Conservation (phyloP, 192 early-diverging fungal genomes). For the Dispira simplex region DNA sequence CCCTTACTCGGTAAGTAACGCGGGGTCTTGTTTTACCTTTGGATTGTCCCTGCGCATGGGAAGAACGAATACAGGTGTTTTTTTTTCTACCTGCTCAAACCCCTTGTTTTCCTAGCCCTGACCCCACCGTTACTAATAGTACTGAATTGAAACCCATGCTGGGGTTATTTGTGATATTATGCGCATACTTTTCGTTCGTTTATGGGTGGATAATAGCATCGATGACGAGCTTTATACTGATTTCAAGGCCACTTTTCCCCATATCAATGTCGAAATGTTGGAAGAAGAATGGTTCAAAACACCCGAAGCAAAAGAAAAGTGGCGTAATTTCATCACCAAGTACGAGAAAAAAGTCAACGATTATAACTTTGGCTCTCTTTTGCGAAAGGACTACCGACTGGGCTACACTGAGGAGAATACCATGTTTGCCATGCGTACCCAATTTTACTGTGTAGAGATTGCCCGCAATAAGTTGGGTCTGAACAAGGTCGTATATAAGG, state of each 20-base stretch:
- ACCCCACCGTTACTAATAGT: too few relatives aligned
- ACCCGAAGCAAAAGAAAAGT: conserved; percentile 62
- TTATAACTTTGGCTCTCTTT: conserved; percentile 86
- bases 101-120: too few relatives aligned
- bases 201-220: conserved; percentile 27
- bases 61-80: too few relatives aligned
- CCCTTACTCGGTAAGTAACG: conserved; percentile 49
- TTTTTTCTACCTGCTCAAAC: too few relatives aligned
- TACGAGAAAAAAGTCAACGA: conserved; percentile 80
- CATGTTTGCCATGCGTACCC: conserved; percentile 75
- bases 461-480: conserved; percentile 75
- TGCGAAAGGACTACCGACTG: conserved; percentile 54
- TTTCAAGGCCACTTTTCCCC: conserved; percentile 59
- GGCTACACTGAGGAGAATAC: conserved; percentile 80
- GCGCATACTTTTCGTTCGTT: neutral
- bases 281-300: conserved; percentile 77
- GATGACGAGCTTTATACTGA: conserved; percentile 74
- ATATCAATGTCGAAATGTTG: conserved; percentile 50
- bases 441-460: conserved; percentile 90
- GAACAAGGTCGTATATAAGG: conserved; percentile 26
- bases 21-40: neutral
- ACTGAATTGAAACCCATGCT: too few relatives aligned
- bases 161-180: too few relatives aligned
- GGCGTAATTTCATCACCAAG: conserved; percentile 75
- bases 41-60: too few relatives aligned